Percentiles rank a stretch among this genome's conserved stretches.
phyloP scores from a whole-genome alignment of 73 alveolate species.

The Uronychia setigera region DNA sequence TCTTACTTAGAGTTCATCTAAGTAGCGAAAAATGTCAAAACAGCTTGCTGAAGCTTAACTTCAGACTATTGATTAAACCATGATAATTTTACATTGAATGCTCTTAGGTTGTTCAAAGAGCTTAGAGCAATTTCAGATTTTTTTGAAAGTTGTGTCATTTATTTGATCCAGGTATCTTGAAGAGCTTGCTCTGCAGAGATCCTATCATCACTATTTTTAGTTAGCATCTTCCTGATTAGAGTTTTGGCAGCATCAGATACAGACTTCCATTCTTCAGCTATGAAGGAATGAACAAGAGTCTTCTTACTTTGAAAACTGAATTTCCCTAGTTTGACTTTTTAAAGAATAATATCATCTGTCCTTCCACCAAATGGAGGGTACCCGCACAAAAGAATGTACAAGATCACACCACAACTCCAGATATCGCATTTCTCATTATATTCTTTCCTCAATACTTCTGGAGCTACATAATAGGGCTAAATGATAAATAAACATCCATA shows the following conservation, averaged over 20 bases:
- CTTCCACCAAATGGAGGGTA: slow-evolving; percentile 56
- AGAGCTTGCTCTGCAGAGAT: slow-evolving; percentile 24
- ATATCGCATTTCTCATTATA: slow-evolving; percentile 50
- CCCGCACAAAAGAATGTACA: slow-evolving; percentile 44
- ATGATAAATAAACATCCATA: background rate
- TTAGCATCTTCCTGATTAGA: slow-evolving; percentile 17
- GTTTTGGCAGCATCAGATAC: slow-evolving; percentile 32
- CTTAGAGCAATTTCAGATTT: background rate
- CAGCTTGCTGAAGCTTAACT: slow-evolving; percentile 12
- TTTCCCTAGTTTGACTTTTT: slow-evolving; percentile 38
- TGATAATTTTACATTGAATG: background rate
- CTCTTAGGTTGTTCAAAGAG: slow-evolving; percentile 7
- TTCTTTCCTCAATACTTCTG: slow-evolving; percentile 46
- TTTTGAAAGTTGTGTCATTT: background rate
- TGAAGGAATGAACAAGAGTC: background rate
- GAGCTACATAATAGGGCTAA: slow-evolving; percentile 56
- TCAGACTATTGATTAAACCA: background rate
- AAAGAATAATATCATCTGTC: slow-evolving; percentile 30
- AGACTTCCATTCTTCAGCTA: slow-evolving; percentile 29
- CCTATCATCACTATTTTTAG: slow-evolving; percentile 30
- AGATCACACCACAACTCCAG: slow-evolving; percentile 51
- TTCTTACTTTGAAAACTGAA: background rate
- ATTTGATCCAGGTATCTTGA: slow-evolving; percentile 27
- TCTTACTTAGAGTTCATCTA: slow-evolving; percentile 48
- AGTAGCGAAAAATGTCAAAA: slow-evolving; percentile 21